Evolutionary conservation across 164 flowering plant genomes (phyloP).

Genomic region (Litsea cubeba): DNA sequence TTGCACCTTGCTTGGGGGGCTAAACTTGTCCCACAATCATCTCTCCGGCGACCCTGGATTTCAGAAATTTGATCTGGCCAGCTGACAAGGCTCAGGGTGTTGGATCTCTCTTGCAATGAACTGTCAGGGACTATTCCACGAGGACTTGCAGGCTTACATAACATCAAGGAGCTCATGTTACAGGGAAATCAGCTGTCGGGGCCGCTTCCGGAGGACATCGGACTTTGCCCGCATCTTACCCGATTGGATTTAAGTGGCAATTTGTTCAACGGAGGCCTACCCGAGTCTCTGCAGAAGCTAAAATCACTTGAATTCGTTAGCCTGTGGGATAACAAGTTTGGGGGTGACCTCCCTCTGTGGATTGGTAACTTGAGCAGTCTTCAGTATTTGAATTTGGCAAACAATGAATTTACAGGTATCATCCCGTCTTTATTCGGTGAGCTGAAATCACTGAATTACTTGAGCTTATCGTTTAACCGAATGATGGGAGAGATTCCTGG

Average conservation of each 20-base stretch:
- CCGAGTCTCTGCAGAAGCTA: conserved; percentile 45
- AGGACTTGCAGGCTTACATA: conserved; percentile 47
- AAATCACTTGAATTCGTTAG: conserved; percentile 33
- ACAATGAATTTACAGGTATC: conserved; percentile 48
- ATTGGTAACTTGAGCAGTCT: conserved; percentile 49
- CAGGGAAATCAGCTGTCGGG: conserved; percentile 67
- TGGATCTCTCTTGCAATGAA: conserved; percentile 67
- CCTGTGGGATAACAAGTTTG: conserved; percentile 42
- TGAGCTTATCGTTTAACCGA: conserved; percentile 49
- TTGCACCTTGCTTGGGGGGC: conserved; percentile 41
- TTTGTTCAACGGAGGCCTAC: conserved; percentile 47
- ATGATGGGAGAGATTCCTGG: conserved; percentile 54
- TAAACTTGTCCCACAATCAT: conserved; percentile 61
- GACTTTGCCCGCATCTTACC: conserved; percentile 60
- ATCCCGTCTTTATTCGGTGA: conserved; percentile 58
- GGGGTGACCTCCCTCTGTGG: conserved; percentile 68
- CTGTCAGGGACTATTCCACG: conserved; percentile 56
- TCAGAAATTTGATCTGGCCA: conserved; percentile 46
- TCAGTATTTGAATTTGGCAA: conserved; percentile 49
- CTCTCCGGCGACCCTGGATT: conserved; percentile 56
- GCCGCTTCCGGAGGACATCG: conserved; percentile 55
- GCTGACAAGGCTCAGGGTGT: conserved; percentile 44
- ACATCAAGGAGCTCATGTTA: conserved; percentile 54
- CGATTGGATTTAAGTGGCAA: conserved; percentile 57
- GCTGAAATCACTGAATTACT: conserved; percentile 39